Percentiles rank a stretch among this genome's conserved stretches.
Evolutionary conservation across 441 rosid genomes (phyloP).

Genomic region (Adansonia grandidieri): DNA sequence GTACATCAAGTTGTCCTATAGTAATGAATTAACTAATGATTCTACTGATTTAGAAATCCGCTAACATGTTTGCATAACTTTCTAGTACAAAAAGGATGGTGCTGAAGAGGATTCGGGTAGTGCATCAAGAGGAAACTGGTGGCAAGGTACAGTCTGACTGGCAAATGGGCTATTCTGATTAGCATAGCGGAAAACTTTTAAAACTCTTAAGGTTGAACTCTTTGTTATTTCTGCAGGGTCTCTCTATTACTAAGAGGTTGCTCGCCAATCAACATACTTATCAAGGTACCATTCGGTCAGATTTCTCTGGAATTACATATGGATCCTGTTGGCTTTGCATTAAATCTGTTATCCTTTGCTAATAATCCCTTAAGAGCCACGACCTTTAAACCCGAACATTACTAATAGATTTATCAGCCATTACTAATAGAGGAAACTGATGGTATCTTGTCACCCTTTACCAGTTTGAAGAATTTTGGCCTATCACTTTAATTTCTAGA

Average conservation of each 20-base stretch:
- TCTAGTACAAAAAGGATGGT: constrained; percentile 59
- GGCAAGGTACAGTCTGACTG: constrained; percentile 63
- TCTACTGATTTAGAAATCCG: constrained; percentile 14
- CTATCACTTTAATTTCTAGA: not conserved
- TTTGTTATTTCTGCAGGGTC: constrained; percentile 43
- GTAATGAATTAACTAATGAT: not conserved
- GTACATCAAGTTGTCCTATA: constrained; percentile 19
- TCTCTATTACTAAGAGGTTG: constrained; percentile 51
- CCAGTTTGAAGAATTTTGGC: not conserved
- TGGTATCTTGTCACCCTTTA: not conserved
- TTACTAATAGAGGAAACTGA: not conserved
- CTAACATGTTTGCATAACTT: constrained; percentile 25
- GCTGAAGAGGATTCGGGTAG: constrained; percentile 74
- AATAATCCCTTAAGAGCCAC: not conserved
- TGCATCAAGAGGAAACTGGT: constrained; percentile 93
- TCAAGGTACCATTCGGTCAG: constrained; percentile 34
- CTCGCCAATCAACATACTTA: constrained; percentile 23
- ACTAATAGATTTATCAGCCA: not conserved
- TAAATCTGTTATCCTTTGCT: not conserved
- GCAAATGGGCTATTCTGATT: not conserved
- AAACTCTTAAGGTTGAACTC: not conserved
- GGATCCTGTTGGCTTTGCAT: too few species aligned
- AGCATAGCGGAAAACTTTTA: not conserved
- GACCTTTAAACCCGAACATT: not conserved
- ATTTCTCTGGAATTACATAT: not conserved